A percentile compares a stretch with the other conserved stretches of the same genome.
Evolutionary conservation across 2,329 filamentous ascomycete genomes (phyloP).

Genomic region (Basipetospora sp.): DNA sequence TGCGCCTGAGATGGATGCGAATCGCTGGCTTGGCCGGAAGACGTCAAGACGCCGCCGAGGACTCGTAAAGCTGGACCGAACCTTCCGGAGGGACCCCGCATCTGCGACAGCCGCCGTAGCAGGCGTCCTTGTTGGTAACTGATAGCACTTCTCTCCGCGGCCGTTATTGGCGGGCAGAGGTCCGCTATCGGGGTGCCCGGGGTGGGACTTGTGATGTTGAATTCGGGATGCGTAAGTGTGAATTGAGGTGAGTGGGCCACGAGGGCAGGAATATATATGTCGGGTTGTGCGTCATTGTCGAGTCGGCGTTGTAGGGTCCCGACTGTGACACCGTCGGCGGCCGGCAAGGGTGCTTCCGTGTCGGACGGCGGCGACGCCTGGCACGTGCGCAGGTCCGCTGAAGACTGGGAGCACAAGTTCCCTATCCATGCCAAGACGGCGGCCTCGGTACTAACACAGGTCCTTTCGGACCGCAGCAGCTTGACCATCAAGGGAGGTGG

Average conservation of each 20-base stretch:
- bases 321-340: background rate
- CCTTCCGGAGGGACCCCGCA: slow-evolving; percentile 29
- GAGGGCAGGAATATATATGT: slow-evolving; percentile 23
- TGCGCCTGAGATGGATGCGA: background rate
- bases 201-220: slow-evolving; percentile 27
- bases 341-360: too few relatives aligned
- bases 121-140: slow-evolving; percentile 34
- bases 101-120: slow-evolving; percentile 26
- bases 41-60: slow-evolving; percentile 9
- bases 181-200: slow-evolving; percentile 24
- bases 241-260: slow-evolving; percentile 22
- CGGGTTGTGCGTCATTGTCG: too few relatives aligned
- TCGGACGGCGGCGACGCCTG: too few relatives aligned
- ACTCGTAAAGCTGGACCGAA: slow-evolving; percentile 33
- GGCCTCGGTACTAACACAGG: slow-evolving; percentile 29
- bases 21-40: too few relatives aligned
- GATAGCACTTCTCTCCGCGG: slow-evolving; percentile 21
- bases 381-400: too few relatives aligned
- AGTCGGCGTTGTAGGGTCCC: background rate
- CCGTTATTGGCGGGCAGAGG: slow-evolving; percentile 19
- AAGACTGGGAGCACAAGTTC: slow-evolving; percentile 5
- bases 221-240: slow-evolving; percentile 20
- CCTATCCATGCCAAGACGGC: slow-evolving; percentile 31
- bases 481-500: slow-evolving; percentile 27
- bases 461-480: slow-evolving; percentile 32